phyloP scores from a whole-genome alignment of 1,139 yeast genomes.

The Candida sp. region DNA sequence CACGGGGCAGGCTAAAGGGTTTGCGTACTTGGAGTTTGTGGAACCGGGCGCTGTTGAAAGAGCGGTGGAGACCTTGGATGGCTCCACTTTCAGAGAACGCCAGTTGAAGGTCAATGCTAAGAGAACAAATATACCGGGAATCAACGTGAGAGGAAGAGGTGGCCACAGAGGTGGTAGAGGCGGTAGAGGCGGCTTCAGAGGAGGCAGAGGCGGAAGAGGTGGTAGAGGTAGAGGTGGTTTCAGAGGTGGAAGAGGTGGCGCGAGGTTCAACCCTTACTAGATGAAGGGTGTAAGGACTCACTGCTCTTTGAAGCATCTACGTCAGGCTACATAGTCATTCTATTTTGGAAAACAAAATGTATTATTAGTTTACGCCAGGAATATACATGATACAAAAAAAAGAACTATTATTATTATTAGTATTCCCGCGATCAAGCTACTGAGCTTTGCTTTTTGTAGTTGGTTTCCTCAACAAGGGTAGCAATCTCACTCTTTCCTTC shows the following conservation, averaged over 20 bases:
- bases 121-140: conserved; percentile 82
- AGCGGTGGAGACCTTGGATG: conserved; percentile 69
- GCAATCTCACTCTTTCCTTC: conserved; percentile 29
- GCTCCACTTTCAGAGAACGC: conserved; percentile 68
- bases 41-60: conserved; percentile 63
- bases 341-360: background rate
- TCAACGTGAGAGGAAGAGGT: conserved; percentile 50
- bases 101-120: conserved; percentile 74
- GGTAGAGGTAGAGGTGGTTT: conserved; percentile 26
- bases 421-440: too few species aligned
- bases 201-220: conserved; percentile 33
- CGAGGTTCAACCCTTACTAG: conserved; percentile 27
- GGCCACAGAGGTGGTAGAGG: conserved; percentile 33
- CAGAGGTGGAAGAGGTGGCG: conserved; percentile 27
- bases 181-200: conserved; percentile 19
- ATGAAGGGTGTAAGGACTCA: background rate
- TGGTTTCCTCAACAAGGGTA: conserved; percentile 23
- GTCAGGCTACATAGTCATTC: background rate
- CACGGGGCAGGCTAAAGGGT: conserved; percentile 86
- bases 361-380: background rate
- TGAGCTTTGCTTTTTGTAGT: conserved; percentile 8
- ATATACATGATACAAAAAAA: background rate
- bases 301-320: too few species aligned
- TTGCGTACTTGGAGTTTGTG: conserved; percentile 82
- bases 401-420: too few species aligned